Evolutionary conservation across 345 rosid genomes (phyloP).

Genomic region (Populus ilicifolia): DNA sequence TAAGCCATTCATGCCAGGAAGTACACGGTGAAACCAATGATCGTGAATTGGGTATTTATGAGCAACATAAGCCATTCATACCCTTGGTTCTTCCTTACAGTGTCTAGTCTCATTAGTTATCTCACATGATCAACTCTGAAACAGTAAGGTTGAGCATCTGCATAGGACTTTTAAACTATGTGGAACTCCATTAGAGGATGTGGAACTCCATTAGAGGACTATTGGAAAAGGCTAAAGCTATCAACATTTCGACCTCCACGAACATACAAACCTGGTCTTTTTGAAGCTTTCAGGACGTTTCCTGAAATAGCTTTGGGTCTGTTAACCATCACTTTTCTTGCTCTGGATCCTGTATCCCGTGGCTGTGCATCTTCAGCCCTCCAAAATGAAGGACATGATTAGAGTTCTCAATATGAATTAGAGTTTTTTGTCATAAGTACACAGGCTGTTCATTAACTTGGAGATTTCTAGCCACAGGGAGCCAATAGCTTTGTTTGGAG

Average conservation of each 20-base stretch:
- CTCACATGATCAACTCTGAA: conserved; percentile 1
- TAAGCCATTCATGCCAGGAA: conserved; percentile 54
- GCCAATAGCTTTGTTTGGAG: too few relatives aligned
- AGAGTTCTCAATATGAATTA: neutral
- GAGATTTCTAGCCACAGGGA: too few relatives aligned
- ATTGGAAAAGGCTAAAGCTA: conserved; percentile 70
- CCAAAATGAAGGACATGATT: conserved; percentile 24
- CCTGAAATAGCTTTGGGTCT: conserved; percentile 52
- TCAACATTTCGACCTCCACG: conserved; percentile 56
- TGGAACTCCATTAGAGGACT: conserved; percentile 82
- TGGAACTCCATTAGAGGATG: conserved; percentile 83
- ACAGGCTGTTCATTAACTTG: neutral
- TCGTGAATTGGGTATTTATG: neutral
- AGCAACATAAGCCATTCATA: neutral
- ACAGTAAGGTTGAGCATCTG: conserved; percentile 71
- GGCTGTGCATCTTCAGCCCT: conserved; percentile 50
- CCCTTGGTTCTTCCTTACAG: neutral
- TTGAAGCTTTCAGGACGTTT: conserved; percentile 36
- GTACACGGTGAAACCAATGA: conserved; percentile 17
- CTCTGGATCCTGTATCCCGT: conserved; percentile 49
- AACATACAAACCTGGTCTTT: conserved; percentile 37
- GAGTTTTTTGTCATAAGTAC: neutral
- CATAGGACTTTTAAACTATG: conserved; percentile 81
- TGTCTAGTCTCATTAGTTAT: neutral
- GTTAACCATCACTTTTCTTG: conserved; percentile 45